These are phyloP conservation scores for Thelephora aurantiotincta DNA, from an alignment of 768 basidiomycete genomes.

Conservation along the genomic window DNA sequence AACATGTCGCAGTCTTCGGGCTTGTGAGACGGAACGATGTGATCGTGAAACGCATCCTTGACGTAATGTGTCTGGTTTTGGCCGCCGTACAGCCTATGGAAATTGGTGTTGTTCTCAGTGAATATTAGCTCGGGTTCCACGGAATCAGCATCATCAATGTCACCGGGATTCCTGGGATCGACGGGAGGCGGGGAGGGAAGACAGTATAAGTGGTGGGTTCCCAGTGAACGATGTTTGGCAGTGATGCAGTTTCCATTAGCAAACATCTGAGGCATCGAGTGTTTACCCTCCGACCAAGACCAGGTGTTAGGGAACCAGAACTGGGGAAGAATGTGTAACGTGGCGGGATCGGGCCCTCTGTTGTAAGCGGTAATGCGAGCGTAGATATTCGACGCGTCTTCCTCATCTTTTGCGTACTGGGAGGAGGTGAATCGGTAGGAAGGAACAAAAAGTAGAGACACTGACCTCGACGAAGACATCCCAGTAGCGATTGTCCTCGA, in stretches of 20 bases:
- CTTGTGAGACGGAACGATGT: constrained; percentile 81
- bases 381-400: constrained; percentile 76
- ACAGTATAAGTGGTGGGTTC: constrained; percentile 74
- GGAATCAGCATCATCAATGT: constrained; percentile 39
- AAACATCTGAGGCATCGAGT: constrained; percentile 46
- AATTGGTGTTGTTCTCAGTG: constrained; percentile 97
- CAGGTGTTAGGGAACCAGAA: constrained; percentile 97
- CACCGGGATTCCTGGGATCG: constrained; percentile 29
- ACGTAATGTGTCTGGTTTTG: constrained; percentile 71
- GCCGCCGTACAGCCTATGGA: constrained; percentile 77
- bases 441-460: constrained; percentile 3
- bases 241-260: constrained; percentile 48
- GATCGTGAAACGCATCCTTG: constrained; percentile 98
- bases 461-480: constrained; percentile 94
- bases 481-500: constrained; percentile 94
- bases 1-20: constrained; percentile 36
- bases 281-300: constrained; percentile 77
- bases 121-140: constrained; percentile 82
- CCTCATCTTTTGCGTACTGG: constrained; percentile 95
- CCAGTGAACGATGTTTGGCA: constrained; percentile 60
- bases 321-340: constrained; percentile 88
- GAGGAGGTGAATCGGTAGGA: constrained; percentile 2
- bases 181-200: constrained; percentile 89
- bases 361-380: constrained; percentile 95
- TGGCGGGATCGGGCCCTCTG: constrained; percentile 89